Base-by-base conservation (phyloP, 495 filamentous ascomycete genomes). In the Neurospora sp. region DNA sequence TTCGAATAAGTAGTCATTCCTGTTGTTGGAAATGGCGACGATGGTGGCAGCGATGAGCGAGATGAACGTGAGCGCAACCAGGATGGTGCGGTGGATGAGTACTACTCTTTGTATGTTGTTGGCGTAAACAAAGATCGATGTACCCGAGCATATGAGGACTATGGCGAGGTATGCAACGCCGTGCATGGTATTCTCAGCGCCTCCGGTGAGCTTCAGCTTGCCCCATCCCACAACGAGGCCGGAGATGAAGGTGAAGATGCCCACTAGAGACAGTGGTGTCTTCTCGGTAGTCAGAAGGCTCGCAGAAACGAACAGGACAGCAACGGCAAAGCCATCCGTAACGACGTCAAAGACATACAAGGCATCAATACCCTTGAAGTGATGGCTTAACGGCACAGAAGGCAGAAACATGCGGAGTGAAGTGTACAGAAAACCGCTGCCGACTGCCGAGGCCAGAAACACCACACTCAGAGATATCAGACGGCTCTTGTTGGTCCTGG, bases 321-420 rank as follows among this genome's bases (percentile, higher is more conserved):
- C 78, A 37, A 86, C 75, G 14, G 80, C 75, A 39, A 86, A 70
- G 18, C 83, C 81, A 40, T 83, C 83, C 39, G 82, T 78, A 27
- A 81, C 74, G 7, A 82, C 73, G 40, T 85, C 83, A 69, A 85
- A 85, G 6, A 82, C 71, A 59, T 82, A 85, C 7, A 86, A 40
- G 1, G 77, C 75, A 62, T 76, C 76, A 1, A 79, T 74, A 2
- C 79, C 80, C 12, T 66, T 69, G 70, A 79, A 81, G n/a, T 77
- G 66, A 71, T 79, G 75, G 44, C 69, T 74, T 69, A 75, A 35
- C 16, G 75, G 74, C 5, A 9, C 39, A 3, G 71, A 71, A 9
- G 20, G 72, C 16, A 73, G 27, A 18, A 76, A n/a, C 1, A 76
- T n/a, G 6, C 73, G 74, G 16, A 70, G 74, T 0, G 70, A 7